These are phyloP conservation scores for Mycena sanguinolenta DNA, from an alignment of 768 basidiomycete genomes.

Conservation along the genomic window DNA sequence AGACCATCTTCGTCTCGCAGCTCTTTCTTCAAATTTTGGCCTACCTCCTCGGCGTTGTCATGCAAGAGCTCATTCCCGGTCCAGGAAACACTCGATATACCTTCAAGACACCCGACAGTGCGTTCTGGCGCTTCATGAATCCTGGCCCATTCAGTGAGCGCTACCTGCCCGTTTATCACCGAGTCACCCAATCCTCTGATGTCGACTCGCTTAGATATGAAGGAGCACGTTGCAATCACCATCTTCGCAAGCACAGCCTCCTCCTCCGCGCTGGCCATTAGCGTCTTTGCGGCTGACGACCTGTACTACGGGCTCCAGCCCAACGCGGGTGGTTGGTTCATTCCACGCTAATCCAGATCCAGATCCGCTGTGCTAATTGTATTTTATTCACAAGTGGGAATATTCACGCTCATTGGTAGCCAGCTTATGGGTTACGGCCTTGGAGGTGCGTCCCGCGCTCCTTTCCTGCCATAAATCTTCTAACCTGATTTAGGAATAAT, in stretches of 20 bases:
- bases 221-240: slow-evolving; percentile 74
- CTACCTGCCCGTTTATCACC: not conserved
- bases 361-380: too few species aligned
- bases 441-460: slow-evolving; percentile 56
- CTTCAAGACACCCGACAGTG: slow-evolving; percentile 49
- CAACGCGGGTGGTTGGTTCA: too few species aligned
- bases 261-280: slow-evolving; percentile 69
- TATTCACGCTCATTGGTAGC: slow-evolving; percentile 56
- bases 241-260: slow-evolving; percentile 74
- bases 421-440: slow-evolving; percentile 59
- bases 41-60: slow-evolving; percentile 61
- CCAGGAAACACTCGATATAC: slow-evolving; percentile 45
- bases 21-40: slow-evolving; percentile 66
- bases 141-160: slow-evolving; percentile 73
- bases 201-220: slow-evolving; percentile 50
- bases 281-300: slow-evolving; percentile 70
- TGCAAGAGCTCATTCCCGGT: slow-evolving; percentile 57
- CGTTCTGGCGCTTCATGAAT: slow-evolving; percentile 70
- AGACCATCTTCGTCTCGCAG: slow-evolving; percentile 62
- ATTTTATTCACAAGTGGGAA: too few species aligned
- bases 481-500: too few species aligned
- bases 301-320: slow-evolving; percentile 60
- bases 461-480: too few species aligned
- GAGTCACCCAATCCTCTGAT: too few species aligned
- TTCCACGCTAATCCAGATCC: too few species aligned